Evolutionary conservation across 345 rosid species (phyloP), one percentile per base, ranked within the genome.

Genomic region (Citrus sp.): DNA sequence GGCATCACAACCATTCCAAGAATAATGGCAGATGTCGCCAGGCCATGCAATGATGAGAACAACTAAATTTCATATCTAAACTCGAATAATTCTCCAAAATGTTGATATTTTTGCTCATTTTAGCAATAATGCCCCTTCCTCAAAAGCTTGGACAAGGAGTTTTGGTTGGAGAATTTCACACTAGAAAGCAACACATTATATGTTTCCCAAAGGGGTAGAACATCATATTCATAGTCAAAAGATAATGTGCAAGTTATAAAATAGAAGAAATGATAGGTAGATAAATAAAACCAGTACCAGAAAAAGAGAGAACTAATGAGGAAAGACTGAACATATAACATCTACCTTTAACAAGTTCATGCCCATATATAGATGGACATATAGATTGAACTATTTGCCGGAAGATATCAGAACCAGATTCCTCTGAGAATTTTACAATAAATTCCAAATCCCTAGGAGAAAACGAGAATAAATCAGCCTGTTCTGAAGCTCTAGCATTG

Each of bases 291-390:
- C 9, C 46, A 72, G 32, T 51, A 60, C 12, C 46, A 69, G 32
- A 5, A 34, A 54, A 60, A 22, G 58, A 19, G 32, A 68, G 54
- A 67, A 66, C 8, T 49, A 18, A 8, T 19, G 49, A 42, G 60
- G 24, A 19, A 46, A 73, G 19, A 34, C 35, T 30, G 51, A 2
- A 66, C 35, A 34, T 34, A 27, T 5, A 16, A 70, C 34, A n/a
- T 58, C 66, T 70, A 96, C 99, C 99, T 91, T 96, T 96, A 74
- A 96, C 99, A 82, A 91, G 89, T 86, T 94, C 99, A 82, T 96
- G 98, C 24, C 99, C 99, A 78, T 92, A 94, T 61, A 96, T 96
- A 60, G 98, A 96, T 37, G 99, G 99, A 81, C 99, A 96, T 54
- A 92, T 84, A 38, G 98, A 94, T 71, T 94, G 98, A 80, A 94